Base-by-base conservation (phyloP, 2,329 filamentous ascomycete species). In the Pleurostoma richardsiae region DNA sequence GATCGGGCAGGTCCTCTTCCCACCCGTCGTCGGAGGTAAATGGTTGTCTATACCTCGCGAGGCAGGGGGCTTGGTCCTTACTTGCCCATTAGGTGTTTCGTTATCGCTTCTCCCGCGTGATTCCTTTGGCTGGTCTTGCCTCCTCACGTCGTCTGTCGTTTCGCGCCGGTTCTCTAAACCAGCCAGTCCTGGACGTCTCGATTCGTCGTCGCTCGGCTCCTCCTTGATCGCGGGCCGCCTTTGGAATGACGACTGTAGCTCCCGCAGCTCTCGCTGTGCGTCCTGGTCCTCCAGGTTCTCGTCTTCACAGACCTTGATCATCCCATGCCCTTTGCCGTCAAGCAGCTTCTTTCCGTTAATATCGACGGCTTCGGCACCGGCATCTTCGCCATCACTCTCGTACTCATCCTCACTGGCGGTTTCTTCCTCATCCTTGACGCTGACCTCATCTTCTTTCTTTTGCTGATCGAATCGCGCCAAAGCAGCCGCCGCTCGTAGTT, bases 261-360 rank as follows among this genome's bases (percentile, higher is more conserved):
- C 88, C 10, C 75, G 71, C 55, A 89, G 68, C 64, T 95, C 86
- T 30, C 77, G 73, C 56, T 77, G 72, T 3, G 71, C 75, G 56
- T 81, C 72, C 19, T 72, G 68, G 46, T 85, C 81, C 36, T 78
- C 73, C 3, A 57, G 57, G 36, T 74, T 59, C 72, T 89, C 85
- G 40, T 86, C 85, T 51, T 84, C 85, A 59, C 89, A 94, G 1
- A 94, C 81, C 55, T 80, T 86, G 50, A 92, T 69, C 73, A 95
- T 74, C 10, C 78, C 76, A 26, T 77, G 73, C 0, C 86, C 88
- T 45, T 85, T 78, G 6, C 71, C 70, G 58, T 91, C 88, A 27
- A 85, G 64, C 41, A 91, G 68, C 49, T 70, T 76, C 44, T 71
- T 77, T 1, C 86, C 85, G 54, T 89, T 73, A 11, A 83, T 68